These are phyloP conservation scores for Amylocarpus encephaloides DNA, from an alignment of 2,329 filamentous ascomycete genomes.

Conservation along the genomic window DNA sequence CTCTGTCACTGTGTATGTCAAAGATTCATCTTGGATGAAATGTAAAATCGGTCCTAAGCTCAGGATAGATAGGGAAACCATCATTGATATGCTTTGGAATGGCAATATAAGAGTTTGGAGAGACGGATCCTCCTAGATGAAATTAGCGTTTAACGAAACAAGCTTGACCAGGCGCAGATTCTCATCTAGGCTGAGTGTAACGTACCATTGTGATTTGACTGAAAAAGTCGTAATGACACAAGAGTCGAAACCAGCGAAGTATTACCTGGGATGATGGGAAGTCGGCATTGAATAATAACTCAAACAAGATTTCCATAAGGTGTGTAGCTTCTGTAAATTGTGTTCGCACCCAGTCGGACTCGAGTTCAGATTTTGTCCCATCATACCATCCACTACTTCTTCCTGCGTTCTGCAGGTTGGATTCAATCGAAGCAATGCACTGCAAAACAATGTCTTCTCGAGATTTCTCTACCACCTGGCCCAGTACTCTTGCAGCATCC, in stretches of 20 bases:
- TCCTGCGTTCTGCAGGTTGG: conserved; percentile 40
- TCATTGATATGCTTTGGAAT: conserved; percentile 62
- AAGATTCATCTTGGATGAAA: conserved; percentile 27
- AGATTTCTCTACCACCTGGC: conserved; percentile 1
- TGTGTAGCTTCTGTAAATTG: conserved; percentile 67
- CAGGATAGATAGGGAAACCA: conserved; percentile 66
- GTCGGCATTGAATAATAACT: conserved; percentile 53
- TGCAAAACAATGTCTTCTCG: conserved; percentile 15
- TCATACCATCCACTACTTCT: conserved; percentile 41
- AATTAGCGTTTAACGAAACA: conserved; percentile 5
- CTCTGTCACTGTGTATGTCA: conserved; percentile 28
- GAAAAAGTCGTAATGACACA: conserved; percentile 64
- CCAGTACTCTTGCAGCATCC: conserved; percentile 11
- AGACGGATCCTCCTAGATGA: conserved; percentile 19
- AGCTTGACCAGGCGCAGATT: neutral
- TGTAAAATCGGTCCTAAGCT: conserved; percentile 38
- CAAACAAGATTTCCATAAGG: conserved; percentile 65
- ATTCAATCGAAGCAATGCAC: conserved; percentile 44
- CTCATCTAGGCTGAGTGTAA: conserved; percentile 8
- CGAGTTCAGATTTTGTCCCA: conserved; percentile 46
- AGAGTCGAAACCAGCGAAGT: conserved; percentile 67
- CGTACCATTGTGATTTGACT: conserved; percentile 53
- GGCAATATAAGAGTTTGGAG: conserved; percentile 44
- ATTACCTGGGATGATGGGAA: conserved; percentile 55
- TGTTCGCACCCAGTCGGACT: conserved; percentile 54